These are phyloP conservation scores for Tagetes erecta DNA, from an alignment of 129 eudicot species.

Conservation along the genomic window DNA sequence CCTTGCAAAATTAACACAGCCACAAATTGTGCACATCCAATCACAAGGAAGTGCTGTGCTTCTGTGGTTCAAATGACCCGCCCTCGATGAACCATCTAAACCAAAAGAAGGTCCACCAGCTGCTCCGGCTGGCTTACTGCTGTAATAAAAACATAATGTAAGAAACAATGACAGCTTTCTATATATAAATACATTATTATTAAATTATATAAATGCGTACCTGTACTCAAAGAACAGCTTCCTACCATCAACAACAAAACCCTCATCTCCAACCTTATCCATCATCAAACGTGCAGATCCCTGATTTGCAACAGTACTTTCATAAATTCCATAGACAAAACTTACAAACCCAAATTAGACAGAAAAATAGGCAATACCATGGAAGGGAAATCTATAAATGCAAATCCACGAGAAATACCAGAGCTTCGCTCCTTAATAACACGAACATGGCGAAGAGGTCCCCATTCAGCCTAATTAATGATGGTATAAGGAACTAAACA, in stretches of 20 bases:
- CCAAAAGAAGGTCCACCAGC: conserved; percentile 61
- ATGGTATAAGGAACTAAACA: conserved; percentile 15
- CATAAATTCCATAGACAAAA: background rate
- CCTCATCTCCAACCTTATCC: conserved; percentile 86
- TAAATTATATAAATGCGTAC: conserved; percentile 32
- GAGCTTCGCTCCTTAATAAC: conserved; percentile 91
- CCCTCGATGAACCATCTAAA: conserved; percentile 55
- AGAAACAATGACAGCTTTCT: background rate
- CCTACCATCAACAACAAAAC: conserved; percentile 85
- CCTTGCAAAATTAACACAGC: conserved; percentile 93
- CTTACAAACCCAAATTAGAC: background rate
- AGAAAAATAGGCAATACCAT: conserved; percentile 47
- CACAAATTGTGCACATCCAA: conserved; percentile 98
- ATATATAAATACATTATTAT: background rate
- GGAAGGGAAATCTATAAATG: conserved; percentile 90
- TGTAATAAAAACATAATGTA: conserved; percentile 38
- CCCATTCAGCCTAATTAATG: conserved; percentile 87
- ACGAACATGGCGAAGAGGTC: conserved; percentile 99
- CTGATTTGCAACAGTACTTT: conserved; percentile 43
- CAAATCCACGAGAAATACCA: conserved; percentile 96
- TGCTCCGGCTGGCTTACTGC: conserved; percentile 94
- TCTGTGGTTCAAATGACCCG: conserved; percentile 64
- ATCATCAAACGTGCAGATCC: conserved; percentile 91
- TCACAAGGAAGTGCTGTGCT: conserved; percentile 64
- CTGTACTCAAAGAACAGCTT: conserved; percentile 95